These are phyloP conservation scores for Trypanosoma rangeli DNA, from an alignment of 208 protist genomes.

Conservation along the genomic window DNA sequence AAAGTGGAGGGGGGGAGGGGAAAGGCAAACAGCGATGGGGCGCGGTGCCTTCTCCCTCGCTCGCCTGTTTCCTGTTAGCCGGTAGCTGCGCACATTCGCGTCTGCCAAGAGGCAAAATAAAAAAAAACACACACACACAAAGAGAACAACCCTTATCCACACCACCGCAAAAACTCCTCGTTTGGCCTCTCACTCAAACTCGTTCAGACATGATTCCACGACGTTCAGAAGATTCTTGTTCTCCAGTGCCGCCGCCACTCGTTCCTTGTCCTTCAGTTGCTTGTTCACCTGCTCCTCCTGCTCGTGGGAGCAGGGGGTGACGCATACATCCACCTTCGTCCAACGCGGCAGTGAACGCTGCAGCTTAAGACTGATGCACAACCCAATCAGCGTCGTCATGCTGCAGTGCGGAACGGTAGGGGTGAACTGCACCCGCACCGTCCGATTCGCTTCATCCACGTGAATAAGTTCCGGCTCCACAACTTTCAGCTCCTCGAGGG, in stretches of 20 bases:
- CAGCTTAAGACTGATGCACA: conserved; percentile 97
- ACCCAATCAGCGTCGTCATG: conserved; percentile 98
- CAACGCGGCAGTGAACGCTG: conserved; percentile 91
- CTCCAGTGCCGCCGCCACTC: conserved; percentile 97
- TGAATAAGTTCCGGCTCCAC: conserved; percentile 88
- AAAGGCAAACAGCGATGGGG: background rate
- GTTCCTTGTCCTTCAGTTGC: conserved; percentile 99
- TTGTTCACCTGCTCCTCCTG: conserved; percentile 98
- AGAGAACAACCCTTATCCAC: background rate
- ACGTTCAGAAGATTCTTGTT: conserved; percentile 89
- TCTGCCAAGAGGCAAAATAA: background rate
- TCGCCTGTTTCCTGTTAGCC: too few relatives aligned
- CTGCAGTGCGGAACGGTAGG: conserved; percentile 99
- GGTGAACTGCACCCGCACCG: conserved; percentile 94
- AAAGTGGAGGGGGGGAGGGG: too few relatives aligned
- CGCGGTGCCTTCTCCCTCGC: too few relatives aligned
- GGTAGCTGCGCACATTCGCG: too few relatives aligned
- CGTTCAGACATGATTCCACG: conserved; percentile 85
- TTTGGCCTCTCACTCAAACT: conserved; percentile 38
- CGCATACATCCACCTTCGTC: conserved; percentile 95
- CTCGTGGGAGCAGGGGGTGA: conserved; percentile 93
- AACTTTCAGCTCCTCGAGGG: conserved; percentile 98
- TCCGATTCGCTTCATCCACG: conserved; percentile 73
- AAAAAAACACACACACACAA: background rate
- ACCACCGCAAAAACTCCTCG: background rate